Evolutionary conservation across 2,329 filamentous ascomycete species (phyloP), one percentile per base, ranked within the genome.

Genomic region (Penicillium thymicola): DNA sequence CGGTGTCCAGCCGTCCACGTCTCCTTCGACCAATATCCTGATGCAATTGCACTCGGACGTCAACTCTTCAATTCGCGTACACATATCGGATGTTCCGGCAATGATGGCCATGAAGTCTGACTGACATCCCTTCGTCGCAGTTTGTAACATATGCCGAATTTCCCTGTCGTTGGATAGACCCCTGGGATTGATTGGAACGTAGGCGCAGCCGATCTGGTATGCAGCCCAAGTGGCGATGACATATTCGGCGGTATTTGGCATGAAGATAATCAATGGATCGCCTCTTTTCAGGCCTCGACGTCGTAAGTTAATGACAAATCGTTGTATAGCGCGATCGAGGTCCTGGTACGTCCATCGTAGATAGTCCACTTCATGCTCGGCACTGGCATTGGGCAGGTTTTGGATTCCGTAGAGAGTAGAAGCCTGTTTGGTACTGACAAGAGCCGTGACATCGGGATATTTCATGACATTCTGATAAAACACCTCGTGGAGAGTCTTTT

Each of bases 121-220:
- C 14, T 48, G 7, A 21, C 30, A 38, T 25, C 37, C 38, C 13
- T 34, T 30, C 0, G 18, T 44, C 8, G 27, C 50, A 1, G 42
- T 49, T 13, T 53, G 10, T 5, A 57, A 4, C 55, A 57, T 54
- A 14, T 54, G 49, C 14, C 32, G 32, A 16, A 54, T 42, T 28
- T 62, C 59, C 13, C 28, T 28, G 28, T 21, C 30, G 43, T 62
- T 51, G 10, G 32, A 43, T 3, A 63, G 30, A 27, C 41, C 30
- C n/a, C 50, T 58, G 11, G 61, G 61, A 36, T 58, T 59, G 37
- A 63, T 54, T 34, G 61, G 59, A 21, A 63, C 49, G 25, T 61
- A 45, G 11, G 38, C 28, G n/a, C 54, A 58, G 11, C 57, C 61
- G 32, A 63, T 59, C 23, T 43, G 54, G 34, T 63, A 61, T 10